Conservation (phyloP, 1,284 basidiomycete genomes). For the Athelia psychrophila region DNA sequence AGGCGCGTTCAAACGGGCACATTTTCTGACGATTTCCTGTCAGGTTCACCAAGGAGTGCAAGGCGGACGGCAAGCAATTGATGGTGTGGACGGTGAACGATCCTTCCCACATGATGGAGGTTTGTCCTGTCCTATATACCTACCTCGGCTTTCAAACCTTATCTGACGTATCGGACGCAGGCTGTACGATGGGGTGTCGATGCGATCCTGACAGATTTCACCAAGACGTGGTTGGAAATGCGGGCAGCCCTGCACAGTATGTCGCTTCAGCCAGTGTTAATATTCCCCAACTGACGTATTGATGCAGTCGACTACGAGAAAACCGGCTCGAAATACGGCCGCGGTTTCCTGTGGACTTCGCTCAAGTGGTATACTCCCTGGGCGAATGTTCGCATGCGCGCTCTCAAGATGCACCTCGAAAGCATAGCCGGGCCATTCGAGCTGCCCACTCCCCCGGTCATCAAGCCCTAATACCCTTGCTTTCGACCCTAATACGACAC, state of each 20-base stretch:
- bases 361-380: conserved; percentile 58
- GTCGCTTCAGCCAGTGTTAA: conserved; percentile 16
- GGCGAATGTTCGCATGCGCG: conserved; percentile 25
- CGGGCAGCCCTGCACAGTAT: conserved; percentile 64
- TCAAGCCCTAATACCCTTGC: background rate
- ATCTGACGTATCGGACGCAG: conserved; percentile 30
- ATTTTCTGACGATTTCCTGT: conserved; percentile 14
- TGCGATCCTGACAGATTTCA: conserved; percentile 88
- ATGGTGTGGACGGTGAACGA: conserved; percentile 98
- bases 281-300: conserved; percentile 1
- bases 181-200: conserved; percentile 90
- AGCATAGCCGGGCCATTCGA: conserved; percentile 57
- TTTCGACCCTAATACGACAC: too few species aligned
- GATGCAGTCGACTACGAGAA: conserved; percentile 64
- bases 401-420: conserved; percentile 38
- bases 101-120: conserved; percentile 92
- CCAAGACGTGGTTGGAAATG: conserved; percentile 74
- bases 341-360: conserved; percentile 76
- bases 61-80: conserved; percentile 77
- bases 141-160: conserved; percentile 6
- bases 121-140: conserved; percentile 26
- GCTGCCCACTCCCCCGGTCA: background rate
- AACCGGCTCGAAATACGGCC: conserved; percentile 55
- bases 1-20: conserved; percentile 1
- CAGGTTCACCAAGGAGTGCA: conserved; percentile 80